Evolutionary conservation across 345 rosid genomes (phyloP).

Genomic region (Populus nigra): DNA sequence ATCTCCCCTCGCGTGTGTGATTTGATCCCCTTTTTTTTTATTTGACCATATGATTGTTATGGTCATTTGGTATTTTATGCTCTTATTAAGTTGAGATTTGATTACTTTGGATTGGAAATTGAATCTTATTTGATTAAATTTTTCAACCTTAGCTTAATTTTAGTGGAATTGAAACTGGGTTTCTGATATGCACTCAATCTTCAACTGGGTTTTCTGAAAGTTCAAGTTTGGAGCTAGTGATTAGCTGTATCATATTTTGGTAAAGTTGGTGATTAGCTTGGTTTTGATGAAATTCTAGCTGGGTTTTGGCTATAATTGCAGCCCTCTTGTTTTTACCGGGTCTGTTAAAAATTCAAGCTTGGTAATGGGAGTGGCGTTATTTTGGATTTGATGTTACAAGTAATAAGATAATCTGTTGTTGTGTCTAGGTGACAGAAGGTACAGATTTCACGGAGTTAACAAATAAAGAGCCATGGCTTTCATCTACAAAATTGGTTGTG

Average conservation of each 20-base stretch:
- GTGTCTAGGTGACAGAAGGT: slow-evolving; percentile 66
- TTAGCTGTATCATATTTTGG: neutral
- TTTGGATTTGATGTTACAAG: neutral
- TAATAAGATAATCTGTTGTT: neutral
- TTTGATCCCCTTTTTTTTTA: neutral
- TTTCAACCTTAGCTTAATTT: neutral
- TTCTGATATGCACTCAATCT: neutral
- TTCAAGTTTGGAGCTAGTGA: neutral
- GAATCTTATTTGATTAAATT: neutral
- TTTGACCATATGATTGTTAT: neutral
- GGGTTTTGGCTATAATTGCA: neutral
- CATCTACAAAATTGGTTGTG: slow-evolving; percentile 81
- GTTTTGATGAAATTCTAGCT: neutral
- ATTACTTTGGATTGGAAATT: neutral
- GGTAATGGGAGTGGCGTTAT: neutral
- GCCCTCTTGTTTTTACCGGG: neutral
- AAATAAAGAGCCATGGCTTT: slow-evolving; percentile 82
- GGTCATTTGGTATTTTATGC: neutral
- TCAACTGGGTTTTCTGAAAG: neutral
- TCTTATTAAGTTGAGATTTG: neutral
- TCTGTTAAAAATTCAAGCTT: neutral
- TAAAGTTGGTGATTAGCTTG: neutral
- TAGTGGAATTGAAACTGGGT: neutral
- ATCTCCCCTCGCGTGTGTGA: neutral
- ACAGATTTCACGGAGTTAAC: slow-evolving; percentile 78